phyloP scores from a whole-genome alignment of 2,329 filamentous ascomycete species.

The Coleophoma crateriformis region DNA sequence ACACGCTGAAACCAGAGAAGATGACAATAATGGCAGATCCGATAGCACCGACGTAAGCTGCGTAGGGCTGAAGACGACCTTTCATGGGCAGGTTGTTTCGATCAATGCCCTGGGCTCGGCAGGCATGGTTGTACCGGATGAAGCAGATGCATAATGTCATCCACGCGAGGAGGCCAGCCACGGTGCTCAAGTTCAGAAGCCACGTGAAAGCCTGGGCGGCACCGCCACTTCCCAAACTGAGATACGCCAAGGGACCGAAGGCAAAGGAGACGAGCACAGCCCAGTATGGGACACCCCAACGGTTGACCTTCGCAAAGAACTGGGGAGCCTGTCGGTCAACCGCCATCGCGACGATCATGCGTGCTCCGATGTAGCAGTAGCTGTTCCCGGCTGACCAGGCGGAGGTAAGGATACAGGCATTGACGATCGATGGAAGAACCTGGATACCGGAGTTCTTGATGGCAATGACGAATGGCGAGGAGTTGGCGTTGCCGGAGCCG shows the following conservation, averaged over 20 bases:
- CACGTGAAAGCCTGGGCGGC: slow-evolving; percentile 52
- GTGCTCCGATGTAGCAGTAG: slow-evolving; percentile 41
- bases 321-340: slow-evolving; percentile 30
- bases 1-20: slow-evolving; percentile 58
- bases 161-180: slow-evolving; percentile 2
- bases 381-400: slow-evolving; percentile 46
- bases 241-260: slow-evolving; percentile 60
- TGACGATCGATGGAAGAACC: slow-evolving; percentile 42
- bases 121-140: not conserved
- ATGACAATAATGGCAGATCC: slow-evolving; percentile 23
- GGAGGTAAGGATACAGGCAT: slow-evolving; percentile 44
- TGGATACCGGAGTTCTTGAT: slow-evolving; percentile 40
- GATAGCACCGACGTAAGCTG: not conserved
- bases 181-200: slow-evolving; percentile 50
- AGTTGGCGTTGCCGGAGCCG: slow-evolving; percentile 31
- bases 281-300: slow-evolving; percentile 34
- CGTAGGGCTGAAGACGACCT: slow-evolving; percentile 1
- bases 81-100: slow-evolving; percentile 1
- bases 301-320: slow-evolving; percentile 47
- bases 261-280: slow-evolving; percentile 20
- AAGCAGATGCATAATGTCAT: slow-evolving; percentile 2
- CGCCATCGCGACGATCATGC: slow-evolving; percentile 39
- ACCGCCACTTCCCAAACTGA: slow-evolving; percentile 54
- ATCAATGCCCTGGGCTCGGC: slow-evolving; percentile 2
- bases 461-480: slow-evolving; percentile 36